phyloP scores from a whole-genome alignment of 768 basidiomycete genomes.

The Suillus spraguei region DNA sequence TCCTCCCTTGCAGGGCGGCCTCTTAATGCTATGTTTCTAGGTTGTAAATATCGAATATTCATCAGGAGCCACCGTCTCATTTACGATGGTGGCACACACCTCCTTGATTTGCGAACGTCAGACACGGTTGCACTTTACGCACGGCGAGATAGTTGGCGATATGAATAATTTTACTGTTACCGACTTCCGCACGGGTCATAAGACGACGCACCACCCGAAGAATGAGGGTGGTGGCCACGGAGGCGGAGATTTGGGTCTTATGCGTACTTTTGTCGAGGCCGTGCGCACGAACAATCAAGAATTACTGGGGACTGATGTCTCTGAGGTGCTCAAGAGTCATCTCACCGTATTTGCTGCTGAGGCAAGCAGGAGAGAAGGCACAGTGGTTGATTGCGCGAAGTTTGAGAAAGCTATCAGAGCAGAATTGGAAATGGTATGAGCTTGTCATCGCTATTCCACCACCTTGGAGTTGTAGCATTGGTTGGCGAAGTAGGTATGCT shows the following conservation, averaged over 20 bases:
- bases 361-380: conserved; percentile 67
- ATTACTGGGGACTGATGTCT: conserved; percentile 63
- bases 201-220: conserved; percentile 48
- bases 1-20: not conserved
- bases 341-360: conserved; percentile 90
- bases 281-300: conserved; percentile 66
- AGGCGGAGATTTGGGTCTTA: conserved; percentile 80
- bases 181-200: conserved; percentile 64
- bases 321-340: conserved; percentile 76
- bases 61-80: conserved; percentile 77
- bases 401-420: conserved; percentile 59
- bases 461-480: not conserved
- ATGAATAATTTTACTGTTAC: conserved; percentile 76
- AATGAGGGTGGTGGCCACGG: conserved; percentile 76
- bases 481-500: not conserved
- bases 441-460: not conserved
- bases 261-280: conserved; percentile 75
- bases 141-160: conserved; percentile 89
- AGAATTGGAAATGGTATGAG: conserved; percentile 20
- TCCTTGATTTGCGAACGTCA: conserved; percentile 81
- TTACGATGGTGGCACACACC: conserved; percentile 90
- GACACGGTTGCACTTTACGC: conserved; percentile 80
- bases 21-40: conserved; percentile 28
- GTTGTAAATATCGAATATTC: conserved; percentile 90
- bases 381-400: conserved; percentile 66